Conservation (phyloP, 1,284 basidiomycete genomes). For the Cryptococcus sp. region DNA sequence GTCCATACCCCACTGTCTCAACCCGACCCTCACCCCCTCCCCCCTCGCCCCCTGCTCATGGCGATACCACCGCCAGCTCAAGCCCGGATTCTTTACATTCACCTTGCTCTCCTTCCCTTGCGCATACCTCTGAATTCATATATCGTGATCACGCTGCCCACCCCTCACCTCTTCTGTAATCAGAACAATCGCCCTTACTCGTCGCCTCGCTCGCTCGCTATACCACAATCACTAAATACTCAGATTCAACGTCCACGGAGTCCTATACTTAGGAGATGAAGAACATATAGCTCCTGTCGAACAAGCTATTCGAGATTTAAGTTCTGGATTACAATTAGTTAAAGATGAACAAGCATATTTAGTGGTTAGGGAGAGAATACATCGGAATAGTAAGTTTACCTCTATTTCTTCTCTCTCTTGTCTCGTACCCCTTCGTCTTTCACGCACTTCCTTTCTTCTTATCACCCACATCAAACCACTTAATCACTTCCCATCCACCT, state of each 20-base stretch:
- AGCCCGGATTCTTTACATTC: too few species aligned
- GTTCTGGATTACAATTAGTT: conserved; percentile 76
- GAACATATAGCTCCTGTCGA: conserved; percentile 82
- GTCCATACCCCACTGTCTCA: too few species aligned
- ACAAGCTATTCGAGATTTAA: conserved; percentile 85
- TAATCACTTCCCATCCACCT: too few species aligned
- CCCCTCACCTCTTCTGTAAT: too few species aligned
- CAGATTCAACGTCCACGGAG: conserved; percentile 98
- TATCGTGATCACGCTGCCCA: too few species aligned
- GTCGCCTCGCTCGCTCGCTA: neutral
- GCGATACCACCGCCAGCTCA: too few species aligned
- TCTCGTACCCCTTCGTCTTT: neutral
- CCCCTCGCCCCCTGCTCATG: too few species aligned
- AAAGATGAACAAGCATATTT: conserved; percentile 99
- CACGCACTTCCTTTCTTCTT: neutral
- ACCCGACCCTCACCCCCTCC: too few species aligned
- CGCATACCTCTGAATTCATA: too few species aligned
- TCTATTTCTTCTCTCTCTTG: neutral
- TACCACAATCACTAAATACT: too few species aligned
- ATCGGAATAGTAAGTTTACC: conserved; percentile 64
- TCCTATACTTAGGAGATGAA: conserved; percentile 61
- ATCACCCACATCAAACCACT: neutral
- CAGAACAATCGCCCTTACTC: too few species aligned
- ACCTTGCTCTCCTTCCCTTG: too few species aligned
- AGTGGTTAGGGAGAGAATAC: conserved; percentile 84